phyloP scores from a whole-genome alignment of 2,329 filamentous ascomycete species.

The Triangularia verruculosa region DNA sequence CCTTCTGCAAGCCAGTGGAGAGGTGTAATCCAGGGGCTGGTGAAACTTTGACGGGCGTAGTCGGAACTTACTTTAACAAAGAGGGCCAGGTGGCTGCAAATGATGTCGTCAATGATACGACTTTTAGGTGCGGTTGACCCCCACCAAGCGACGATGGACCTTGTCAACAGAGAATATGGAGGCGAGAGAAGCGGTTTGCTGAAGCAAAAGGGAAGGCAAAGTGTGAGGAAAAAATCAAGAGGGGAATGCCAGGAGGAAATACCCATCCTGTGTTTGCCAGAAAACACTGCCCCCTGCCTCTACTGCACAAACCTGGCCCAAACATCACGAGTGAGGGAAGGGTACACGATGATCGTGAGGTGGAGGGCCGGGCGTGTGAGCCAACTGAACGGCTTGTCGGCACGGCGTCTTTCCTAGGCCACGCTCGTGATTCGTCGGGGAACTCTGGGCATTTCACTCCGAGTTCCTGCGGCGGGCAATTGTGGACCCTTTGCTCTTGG shows the following conservation, averaged over 20 bases:
- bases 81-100: slow-evolving; percentile 1
- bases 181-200: neutral
- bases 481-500: slow-evolving; percentile 10
- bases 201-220: neutral
- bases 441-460: neutral
- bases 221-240: neutral
- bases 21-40: neutral
- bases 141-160: neutral
- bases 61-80: slow-evolving; percentile 22
- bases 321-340: neutral
- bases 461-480: neutral
- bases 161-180: neutral
- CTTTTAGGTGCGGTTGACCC: neutral
- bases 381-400: slow-evolving; percentile 11
- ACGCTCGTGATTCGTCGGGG: slow-evolving; percentile 10
- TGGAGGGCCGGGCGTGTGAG: slow-evolving; percentile 1
- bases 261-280: neutral
- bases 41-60: slow-evolving; percentile 12
- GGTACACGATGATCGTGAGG: neutral
- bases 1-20: neutral
- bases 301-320: neutral
- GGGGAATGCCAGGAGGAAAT: neutral
- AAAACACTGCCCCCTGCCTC: neutral
- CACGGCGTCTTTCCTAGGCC: neutral
- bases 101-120: slow-evolving; percentile 16